Evolutionary conservation across 495 filamentous ascomycete species (phyloP), one percentile per base, ranked within the genome.

Genomic region (Penicillium paxilli): DNA sequence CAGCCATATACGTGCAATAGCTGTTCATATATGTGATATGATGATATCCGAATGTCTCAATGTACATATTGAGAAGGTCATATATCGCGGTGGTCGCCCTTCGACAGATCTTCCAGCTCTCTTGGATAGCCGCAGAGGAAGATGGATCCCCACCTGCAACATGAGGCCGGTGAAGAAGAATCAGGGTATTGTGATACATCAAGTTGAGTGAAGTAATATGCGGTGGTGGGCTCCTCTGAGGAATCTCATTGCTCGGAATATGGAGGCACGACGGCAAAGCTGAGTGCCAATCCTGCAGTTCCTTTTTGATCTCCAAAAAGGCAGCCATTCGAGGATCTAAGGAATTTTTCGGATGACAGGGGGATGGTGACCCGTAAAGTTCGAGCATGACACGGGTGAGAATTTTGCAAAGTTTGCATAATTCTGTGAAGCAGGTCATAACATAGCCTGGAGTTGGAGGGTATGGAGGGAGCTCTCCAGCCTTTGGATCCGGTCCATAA

Each of bases 11-110:
- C 2, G 47, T 55, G 26, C 52, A 55, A 21, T 59, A 59, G 22
- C 50, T 55, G 37, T 55, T 59, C 44, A 59, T 32, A 33, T 59
- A 59, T 17, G 57, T 54, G 24, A 59, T 59, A 40, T 54, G 57
- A 33, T 32, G 25, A 38, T 50, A 59, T 22, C 57, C 57, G 51
- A 59, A 55, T 9, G 57, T 59, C 14, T 51, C 20, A 28, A 52
- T 47, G 37, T 55, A 55, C 30, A 49, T 33, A 45, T 55, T n/a
- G 6, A 59, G 30, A 19, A 59, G 25, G 6, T 50, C 20, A 17
- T 59, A 47, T 48, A 59, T 54, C 1, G 57, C 52, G 8, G 47
- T 42, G 5, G 52, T 55, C 4, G 57, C 57, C 24, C 33, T 21
- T 46, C 33, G 40, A 22, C 54, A 57, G 17, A 52, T 57, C n/a